phyloP scores from a whole-genome alignment of 2,329 filamentous ascomycete genomes.

The Fusarium odoratissimum region DNA sequence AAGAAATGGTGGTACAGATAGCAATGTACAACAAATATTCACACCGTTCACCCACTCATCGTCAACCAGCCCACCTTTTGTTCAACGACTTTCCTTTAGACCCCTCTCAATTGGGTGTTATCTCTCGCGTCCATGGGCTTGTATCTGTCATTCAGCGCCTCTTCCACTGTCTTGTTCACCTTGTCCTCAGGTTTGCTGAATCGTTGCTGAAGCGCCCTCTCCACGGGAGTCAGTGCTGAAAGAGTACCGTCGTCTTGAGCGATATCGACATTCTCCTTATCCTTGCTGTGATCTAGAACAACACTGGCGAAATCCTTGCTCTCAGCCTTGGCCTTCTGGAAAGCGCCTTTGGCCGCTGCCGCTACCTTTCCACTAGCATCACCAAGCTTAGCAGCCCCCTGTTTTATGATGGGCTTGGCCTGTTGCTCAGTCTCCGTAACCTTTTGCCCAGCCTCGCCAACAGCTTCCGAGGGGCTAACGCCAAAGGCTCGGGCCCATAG shows the following conservation, averaged over 20 bases:
- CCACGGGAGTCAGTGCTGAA: slow-evolving; percentile 52
- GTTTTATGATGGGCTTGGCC: slow-evolving; percentile 49
- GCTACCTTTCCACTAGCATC: slow-evolving; percentile 42
- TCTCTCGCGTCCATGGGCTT: slow-evolving; percentile 60
- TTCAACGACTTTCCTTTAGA: slow-evolving; percentile 44
- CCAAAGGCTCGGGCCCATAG: slow-evolving; percentile 58
- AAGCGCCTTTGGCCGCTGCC: slow-evolving; percentile 53
- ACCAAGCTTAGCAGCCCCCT: slow-evolving; percentile 45
- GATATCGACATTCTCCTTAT: slow-evolving; percentile 51
- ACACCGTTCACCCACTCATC: slow-evolving; percentile 27
- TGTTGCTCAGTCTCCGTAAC: slow-evolving; percentile 50
- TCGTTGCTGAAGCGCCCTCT: slow-evolving; percentile 64
- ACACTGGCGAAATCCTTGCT: slow-evolving; percentile 41
- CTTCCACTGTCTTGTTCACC: slow-evolving; percentile 62
- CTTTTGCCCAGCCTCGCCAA: slow-evolving; percentile 44
- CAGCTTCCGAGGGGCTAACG: slow-evolving; percentile 49
- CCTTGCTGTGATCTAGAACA: slow-evolving; percentile 44
- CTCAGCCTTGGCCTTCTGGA: slow-evolving; percentile 46
- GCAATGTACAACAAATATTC: slow-evolving; percentile 44
- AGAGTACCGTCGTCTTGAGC: slow-evolving; percentile 52
- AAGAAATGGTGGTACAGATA: slow-evolving; percentile 47
- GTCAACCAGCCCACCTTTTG: slow-evolving; percentile 15
- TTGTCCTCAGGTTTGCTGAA: slow-evolving; percentile 57
- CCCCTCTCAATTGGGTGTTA: slow-evolving; percentile 57
- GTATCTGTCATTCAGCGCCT: slow-evolving; percentile 67